Evolutionary conservation across 2,329 filamentous ascomycete species (phyloP).

Genomic region (Venturia effusa): DNA sequence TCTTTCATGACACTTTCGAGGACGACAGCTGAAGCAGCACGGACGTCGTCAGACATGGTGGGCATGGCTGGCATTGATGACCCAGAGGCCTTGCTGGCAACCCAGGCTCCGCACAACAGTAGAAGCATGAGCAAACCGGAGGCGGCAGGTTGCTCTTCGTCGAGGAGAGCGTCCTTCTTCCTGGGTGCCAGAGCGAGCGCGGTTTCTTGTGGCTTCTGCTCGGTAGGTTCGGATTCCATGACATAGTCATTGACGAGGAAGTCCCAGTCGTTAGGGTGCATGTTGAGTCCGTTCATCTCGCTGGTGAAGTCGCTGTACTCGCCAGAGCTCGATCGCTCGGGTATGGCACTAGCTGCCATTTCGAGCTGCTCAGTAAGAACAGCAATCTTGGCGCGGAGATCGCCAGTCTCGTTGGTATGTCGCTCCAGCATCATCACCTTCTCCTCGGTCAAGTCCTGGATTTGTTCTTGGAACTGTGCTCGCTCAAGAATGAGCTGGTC

Average conservation of each 20-base stretch:
- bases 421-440: conserved; percentile 84
- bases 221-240: conserved; percentile 48
- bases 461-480: conserved; percentile 62
- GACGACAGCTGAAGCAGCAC: conserved; percentile 64
- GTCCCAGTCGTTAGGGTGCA: conserved; percentile 70
- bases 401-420: conserved; percentile 82
- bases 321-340: conserved; percentile 45
- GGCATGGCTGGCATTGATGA: conserved; percentile 53
- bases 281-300: conserved; percentile 73
- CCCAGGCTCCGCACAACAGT: conserved; percentile 90
- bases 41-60: conserved; percentile 68
- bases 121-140: conserved; percentile 87
- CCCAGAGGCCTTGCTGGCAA: conserved; percentile 73
- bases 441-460: conserved; percentile 68
- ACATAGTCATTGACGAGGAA: conserved; percentile 69
- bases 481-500: conserved; percentile 63
- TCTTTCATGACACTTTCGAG: conserved; percentile 76
- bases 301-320: conserved; percentile 61
- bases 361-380: conserved; percentile 68
- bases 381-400: conserved; percentile 84
- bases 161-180: conserved; percentile 25
- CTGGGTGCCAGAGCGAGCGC: conserved; percentile 29
- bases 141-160: conserved; percentile 52
- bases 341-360: conserved; percentile 41
- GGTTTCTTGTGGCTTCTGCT: conserved; percentile 11